Conservation (phyloP, 2,329 filamentous ascomycete genomes). For the Colletotrichum euphorbiae region DNA sequence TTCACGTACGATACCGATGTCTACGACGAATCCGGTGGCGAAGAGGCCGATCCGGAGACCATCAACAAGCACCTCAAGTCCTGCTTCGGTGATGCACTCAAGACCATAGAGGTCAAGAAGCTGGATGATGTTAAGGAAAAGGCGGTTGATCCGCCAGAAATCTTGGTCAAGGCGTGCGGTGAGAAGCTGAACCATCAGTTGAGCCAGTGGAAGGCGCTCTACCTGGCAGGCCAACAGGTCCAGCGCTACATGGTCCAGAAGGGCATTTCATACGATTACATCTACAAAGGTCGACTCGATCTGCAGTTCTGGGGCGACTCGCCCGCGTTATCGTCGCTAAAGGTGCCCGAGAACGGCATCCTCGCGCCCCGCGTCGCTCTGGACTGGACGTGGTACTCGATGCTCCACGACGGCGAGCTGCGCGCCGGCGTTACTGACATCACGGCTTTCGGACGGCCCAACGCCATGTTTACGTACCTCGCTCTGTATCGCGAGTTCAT, state of each 20-base stretch:
- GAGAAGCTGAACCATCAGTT: constrained; percentile 39
- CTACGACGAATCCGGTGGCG: constrained; percentile 28
- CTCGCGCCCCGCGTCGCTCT: constrained; percentile 41
- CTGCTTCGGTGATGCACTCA: constrained; percentile 40
- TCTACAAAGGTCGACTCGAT: constrained; percentile 39
- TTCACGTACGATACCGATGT: constrained; percentile 41
- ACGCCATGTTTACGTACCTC: constrained; percentile 41
- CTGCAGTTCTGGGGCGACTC: constrained; percentile 38
- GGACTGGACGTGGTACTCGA: constrained; percentile 42
- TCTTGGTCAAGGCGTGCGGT: constrained; percentile 34
- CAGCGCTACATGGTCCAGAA: constrained; percentile 47
- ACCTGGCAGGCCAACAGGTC: constrained; percentile 48
- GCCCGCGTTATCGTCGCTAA: constrained; percentile 34
- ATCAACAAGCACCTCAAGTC: constrained; percentile 38
- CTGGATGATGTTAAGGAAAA: constrained; percentile 37
- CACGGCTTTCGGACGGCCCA: constrained; percentile 40
- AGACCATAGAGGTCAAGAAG: constrained; percentile 37
- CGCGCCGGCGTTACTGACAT: constrained; percentile 42
- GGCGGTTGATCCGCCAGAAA: constrained; percentile 25
- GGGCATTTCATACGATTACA: constrained; percentile 37
- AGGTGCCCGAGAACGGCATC: constrained; percentile 35
- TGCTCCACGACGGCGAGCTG: constrained; percentile 41
- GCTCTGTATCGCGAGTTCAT: constrained; percentile 40
- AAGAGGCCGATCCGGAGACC: constrained; percentile 28
- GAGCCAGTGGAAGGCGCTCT: constrained; percentile 42